Base-by-base conservation (phyloP, 768 basidiomycete genomes). In the Naganishia antarctica region DNA sequence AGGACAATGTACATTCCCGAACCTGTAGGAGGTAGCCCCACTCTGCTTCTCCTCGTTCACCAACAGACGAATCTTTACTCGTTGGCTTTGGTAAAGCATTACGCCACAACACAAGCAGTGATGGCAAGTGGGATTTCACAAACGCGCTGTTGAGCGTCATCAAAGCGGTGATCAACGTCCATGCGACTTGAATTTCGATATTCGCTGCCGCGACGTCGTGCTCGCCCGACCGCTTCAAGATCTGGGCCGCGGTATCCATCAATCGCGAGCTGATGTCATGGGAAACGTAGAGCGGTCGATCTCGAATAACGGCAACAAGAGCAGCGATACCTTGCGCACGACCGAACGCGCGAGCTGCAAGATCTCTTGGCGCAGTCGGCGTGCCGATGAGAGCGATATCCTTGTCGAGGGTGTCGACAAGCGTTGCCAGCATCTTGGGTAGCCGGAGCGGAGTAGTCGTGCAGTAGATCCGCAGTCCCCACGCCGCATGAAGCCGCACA, bases 71-170 rank as follows among this genome's bases (percentile, higher is more conserved):
- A 70, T 98, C 94, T 76, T 96, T 96, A 71, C 83, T 87, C 0
- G 90, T 92, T 0, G 91, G 87, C 77, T 98, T 99, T 1, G 96
- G 92, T 0, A 99, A 81, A 1, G 94, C 92, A 70, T 99, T 99
- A 32, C 96, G 82, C 96, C 96, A 99, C 3, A 99, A 83, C 0
- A 98, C 91, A 43, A 98, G 83, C 18, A 98, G 81, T 70, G 97
- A 94, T 0, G 93, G 89, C 1, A 98, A 83, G 75, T 99, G 92
- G 0, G 91, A 84, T 18, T 90, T 86, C 59, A 97, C 91, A 69
- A 98, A 96, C 70, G 91, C 89, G 3, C 89, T 90, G 0, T 93
- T 94, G 7, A 96, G 85, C 2, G 87, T 83, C 89, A 97, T 91
- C 29, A 98, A 79, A 0, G 91, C 87, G 0, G 89, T 86, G 60